These are phyloP conservation scores for Camellia lanceoleosa DNA, from an alignment of 148 eudicot species.

Conservation along the genomic window DNA sequence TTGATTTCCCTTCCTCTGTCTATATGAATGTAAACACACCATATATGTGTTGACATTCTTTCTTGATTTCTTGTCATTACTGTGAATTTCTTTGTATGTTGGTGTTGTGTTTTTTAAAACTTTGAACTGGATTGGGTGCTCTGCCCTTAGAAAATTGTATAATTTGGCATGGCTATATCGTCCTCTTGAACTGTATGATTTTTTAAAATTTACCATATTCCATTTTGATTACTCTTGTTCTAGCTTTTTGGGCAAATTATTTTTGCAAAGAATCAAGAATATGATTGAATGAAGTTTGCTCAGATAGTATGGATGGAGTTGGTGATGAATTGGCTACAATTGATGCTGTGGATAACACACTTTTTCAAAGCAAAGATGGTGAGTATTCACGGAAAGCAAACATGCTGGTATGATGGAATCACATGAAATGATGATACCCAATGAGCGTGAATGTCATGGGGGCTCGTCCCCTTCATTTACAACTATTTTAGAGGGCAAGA, in stretches of 20 bases:
- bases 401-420: constrained; percentile 30
- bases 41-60: too few species aligned
- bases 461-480: constrained; percentile 40
- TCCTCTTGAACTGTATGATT: neutral
- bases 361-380: constrained; percentile 40
- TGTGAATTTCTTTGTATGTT: too few species aligned
- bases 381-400: constrained; percentile 30
- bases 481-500: constrained; percentile 45
- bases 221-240: neutral
- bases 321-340: constrained; percentile 39
- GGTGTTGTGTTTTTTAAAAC: too few species aligned
- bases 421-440: constrained; percentile 37
- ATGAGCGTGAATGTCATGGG: constrained; percentile 37
- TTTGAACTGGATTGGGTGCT: too few species aligned
- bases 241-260: neutral
- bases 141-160: too few species aligned
- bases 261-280: constrained; percentile 8
- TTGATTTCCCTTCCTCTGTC: too few species aligned
- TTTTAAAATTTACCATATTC: neutral
- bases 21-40: too few species aligned
- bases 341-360: constrained; percentile 32
- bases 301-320: constrained; percentile 50
- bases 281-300: neutral
- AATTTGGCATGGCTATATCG: neutral
- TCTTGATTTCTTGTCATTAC: too few species aligned